These are phyloP conservation scores for Cladosporium phlei DNA, from an alignment of 2,329 filamentous ascomycete species.

Conservation along the genomic window DNA sequence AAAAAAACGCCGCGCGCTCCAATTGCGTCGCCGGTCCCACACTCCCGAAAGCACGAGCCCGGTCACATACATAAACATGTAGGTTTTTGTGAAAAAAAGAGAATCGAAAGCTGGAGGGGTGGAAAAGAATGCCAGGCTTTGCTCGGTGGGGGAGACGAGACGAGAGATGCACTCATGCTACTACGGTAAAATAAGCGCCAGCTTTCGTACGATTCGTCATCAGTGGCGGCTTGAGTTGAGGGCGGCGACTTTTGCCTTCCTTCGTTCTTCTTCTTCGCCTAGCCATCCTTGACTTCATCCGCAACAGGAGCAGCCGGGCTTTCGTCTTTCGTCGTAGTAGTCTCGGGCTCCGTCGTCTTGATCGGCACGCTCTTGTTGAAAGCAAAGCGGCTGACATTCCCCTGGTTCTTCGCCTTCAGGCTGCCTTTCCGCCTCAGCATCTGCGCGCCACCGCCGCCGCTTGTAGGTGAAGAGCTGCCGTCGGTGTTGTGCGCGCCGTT, in stretches of 20 bases:
- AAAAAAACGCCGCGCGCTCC: neutral
- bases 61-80: neutral
- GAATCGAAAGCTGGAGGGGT: neutral
- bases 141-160: too few relatives aligned
- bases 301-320: constrained; percentile 22
- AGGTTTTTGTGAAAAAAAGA: too few relatives aligned
- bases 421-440: constrained; percentile 41
- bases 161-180: constrained; percentile 1
- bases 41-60: too few relatives aligned
- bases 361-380: constrained; percentile 5
- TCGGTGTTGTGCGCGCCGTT: constrained; percentile 18
- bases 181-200: neutral
- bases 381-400: constrained; percentile 26
- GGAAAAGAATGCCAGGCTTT: neutral
- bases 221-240: neutral
- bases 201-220: neutral
- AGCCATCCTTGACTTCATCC: constrained; percentile 16
- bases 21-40: neutral
- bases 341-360: constrained; percentile 23
- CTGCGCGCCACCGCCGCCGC: constrained; percentile 20
- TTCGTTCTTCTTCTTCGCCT: constrained; percentile 18
- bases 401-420: constrained; percentile 41
- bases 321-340: neutral
- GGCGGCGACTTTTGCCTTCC: constrained; percentile 12
- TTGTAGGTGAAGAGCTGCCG: constrained; percentile 15